phyloP scores from a whole-genome alignment of 1,284 basidiomycete genomes.

The Sporisorium scitamineum region DNA sequence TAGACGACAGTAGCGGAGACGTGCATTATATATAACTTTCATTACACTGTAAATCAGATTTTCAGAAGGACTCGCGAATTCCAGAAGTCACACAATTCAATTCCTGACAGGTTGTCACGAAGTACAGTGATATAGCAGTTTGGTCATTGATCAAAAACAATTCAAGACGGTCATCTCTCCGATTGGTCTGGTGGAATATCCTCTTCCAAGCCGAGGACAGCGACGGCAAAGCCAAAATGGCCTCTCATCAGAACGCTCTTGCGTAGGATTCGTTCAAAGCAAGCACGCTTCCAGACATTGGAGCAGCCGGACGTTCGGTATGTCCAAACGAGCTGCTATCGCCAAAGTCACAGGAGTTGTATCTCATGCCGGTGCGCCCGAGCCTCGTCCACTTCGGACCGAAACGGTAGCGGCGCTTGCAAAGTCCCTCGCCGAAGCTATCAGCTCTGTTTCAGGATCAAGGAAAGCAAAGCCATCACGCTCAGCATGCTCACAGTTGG shows the following conservation, averaged over 20 bases:
- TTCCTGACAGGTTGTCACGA: background rate
- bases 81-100: background rate
- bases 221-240: background rate
- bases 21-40: background rate
- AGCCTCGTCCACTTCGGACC: background rate
- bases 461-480: constrained; percentile 6
- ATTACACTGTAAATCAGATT: background rate
- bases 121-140: background rate
- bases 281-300: background rate
- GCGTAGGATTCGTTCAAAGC: background rate
- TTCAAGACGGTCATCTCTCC: background rate
- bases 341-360: constrained; percentile 8
- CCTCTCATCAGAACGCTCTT: background rate
- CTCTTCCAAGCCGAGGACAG: background rate
- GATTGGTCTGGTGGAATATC: background rate
- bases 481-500: constrained; percentile 23
- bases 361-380: background rate
- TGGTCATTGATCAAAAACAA: background rate
- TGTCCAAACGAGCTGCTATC: constrained; percentile 11
- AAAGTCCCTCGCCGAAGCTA: constrained; percentile 3
- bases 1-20: background rate
- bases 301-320: background rate
- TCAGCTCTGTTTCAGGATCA: constrained; percentile 1
- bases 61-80: no score
- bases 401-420: constrained; percentile 6